Evolutionary conservation across 768 basidiomycete genomes (phyloP), one percentile per base, ranked within the genome.

Genomic region (Cyathus striatus): DNA sequence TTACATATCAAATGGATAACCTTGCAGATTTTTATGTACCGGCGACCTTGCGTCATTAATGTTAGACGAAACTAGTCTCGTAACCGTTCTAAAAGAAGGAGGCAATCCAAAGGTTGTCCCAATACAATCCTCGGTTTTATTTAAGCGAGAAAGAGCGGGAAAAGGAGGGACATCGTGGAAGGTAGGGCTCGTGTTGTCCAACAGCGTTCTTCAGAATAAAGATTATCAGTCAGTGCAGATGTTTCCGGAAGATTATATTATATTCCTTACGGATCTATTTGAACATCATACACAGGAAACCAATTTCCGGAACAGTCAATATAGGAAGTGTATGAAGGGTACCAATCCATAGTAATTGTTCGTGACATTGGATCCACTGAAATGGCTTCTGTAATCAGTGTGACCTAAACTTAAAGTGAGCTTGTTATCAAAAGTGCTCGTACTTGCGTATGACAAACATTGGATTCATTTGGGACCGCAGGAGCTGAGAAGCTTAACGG

Each of bases 301-400:
- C 10, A 36, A 36, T 36, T 18, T 9, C 7, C 20, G 9, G 27
- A 30, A 30, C 27, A 30, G 20, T 18, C 10, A 18, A 18, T 9
- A 9, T 36, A 9, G 35, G 9, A 7, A 36, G 35, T 36, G 10
- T 12, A 18, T 9, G 7, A 6, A 9, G 35, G 35, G 20, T 36
- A 36, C 35, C 35, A 36, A 36, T 36, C 35, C 17, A 36, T 36
- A 10, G 35, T 36, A 36, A 36, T 36, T 9, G 35, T 36, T 18
- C 35, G 7, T 10, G 35, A 9, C 17, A 36, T 10, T 36, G 35
- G 35, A 36, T 36, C 35, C 17, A 36, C 35, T 36, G 35, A 36
- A 9, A 36, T 9, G 6, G 20, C 17, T 36, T 36, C 35, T 18
- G 17, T 7, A 9, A 9, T 18, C 7, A 36, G 17, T 10, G 17